Base-by-base conservation (phyloP, 495 filamentous ascomycete species). In the Parmelia sp. region DNA sequence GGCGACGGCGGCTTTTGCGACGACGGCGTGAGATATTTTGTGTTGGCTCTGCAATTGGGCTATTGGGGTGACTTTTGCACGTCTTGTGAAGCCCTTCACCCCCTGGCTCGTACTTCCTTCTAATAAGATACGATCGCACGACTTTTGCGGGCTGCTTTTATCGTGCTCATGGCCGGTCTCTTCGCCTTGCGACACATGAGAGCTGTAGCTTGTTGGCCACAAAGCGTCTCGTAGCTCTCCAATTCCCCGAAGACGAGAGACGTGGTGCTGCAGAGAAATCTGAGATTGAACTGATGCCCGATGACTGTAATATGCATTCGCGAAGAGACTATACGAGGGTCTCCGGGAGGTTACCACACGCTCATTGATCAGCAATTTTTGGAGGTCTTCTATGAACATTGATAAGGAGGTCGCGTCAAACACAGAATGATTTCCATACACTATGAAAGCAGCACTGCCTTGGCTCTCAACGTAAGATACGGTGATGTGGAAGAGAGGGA, bases 251-350 rank as follows among this genome's bases (percentile, higher is more conserved):
- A 64, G 53, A 33, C 49, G 29, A 17, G 35, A 23, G 25, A 45
- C 21, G 33, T 64, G 53, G 14, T 37, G 35, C 17, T 35, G 29
- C 21, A 64, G 10, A 11, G 31, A 51, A 31, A 63, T 36, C 39
- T 67, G 59, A 15, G 68, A 70, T 2, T 57, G 67, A 14, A 68
- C 21, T 35, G 67, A 69, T 29, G 57, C 35, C 53, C 60, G 57
- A 62, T 70, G 66, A 21, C 56, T 51, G 25, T 64, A 53, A 6
- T 67, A 62, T 11, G 68, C 61, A 35, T 73, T 68, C 33, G 70
- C 64, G 58, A 72, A 71, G n/a, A 68, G 65, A 44, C 68, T 68
- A 61, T 63, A 70, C 0, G 70, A 59, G 10, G 62, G 65, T 39
- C 55, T n/a, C 2, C 17, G 15, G 5, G 55, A 44, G 7, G 60